These are phyloP conservation scores for Microcos paniculata DNA, from an alignment of 345 rosid genomes.

Conservation along the genomic window DNA sequence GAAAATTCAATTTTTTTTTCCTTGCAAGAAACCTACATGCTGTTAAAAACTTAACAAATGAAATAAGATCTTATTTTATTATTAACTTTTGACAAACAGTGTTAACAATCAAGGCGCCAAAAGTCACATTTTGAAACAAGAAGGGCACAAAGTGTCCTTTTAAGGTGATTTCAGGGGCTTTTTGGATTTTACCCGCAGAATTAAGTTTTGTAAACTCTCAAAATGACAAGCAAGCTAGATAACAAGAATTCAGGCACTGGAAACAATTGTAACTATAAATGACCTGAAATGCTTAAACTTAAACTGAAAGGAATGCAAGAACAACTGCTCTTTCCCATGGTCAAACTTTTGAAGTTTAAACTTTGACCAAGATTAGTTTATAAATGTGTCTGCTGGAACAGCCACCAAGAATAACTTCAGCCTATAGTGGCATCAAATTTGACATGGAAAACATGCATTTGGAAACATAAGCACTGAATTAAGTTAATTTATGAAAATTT, in stretches of 20 bases:
- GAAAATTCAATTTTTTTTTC: too few relatives aligned
- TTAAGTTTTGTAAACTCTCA: not conserved
- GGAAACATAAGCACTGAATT: not conserved
- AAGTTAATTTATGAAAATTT: not conserved
- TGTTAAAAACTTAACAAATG: too few relatives aligned
- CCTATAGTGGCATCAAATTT: not conserved
- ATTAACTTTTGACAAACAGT: too few relatives aligned
- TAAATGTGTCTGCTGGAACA: not conserved
- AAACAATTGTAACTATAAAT: not conserved
- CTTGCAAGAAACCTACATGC: too few relatives aligned
- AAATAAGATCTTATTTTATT: too few relatives aligned
- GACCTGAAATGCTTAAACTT: not conserved
- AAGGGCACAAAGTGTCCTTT: too few relatives aligned
- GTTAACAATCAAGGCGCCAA: too few relatives aligned
- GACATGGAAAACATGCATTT: not conserved
- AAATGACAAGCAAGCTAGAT: not conserved
- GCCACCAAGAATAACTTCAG: not conserved
- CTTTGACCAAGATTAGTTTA: not conserved
- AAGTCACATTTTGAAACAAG: too few relatives aligned
- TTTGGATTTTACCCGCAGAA: too few relatives aligned
- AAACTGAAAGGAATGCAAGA: not conserved
- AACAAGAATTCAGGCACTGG: not conserved
- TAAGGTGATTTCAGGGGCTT: too few relatives aligned
- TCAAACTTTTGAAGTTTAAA: not conserved
- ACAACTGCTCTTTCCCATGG: not conserved